Evolutionary conservation across 805 yeast genomes (phyloP).

Genomic region (Kodamaea laetipori): DNA sequence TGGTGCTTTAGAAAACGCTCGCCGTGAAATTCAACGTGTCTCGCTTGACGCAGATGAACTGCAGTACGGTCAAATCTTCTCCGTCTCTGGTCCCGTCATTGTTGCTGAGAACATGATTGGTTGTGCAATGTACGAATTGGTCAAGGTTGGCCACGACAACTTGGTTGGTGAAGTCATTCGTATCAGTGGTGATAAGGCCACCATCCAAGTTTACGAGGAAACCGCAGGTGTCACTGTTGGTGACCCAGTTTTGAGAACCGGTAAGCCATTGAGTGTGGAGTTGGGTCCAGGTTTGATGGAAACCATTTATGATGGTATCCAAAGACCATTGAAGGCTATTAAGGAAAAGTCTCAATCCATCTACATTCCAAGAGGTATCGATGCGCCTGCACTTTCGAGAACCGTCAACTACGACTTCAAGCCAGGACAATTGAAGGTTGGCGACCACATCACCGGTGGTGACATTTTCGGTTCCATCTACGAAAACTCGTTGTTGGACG

Average conservation of each 20-base stretch:
- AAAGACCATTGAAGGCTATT: conserved; percentile 95
- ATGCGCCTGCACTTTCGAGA: conserved; percentile 93
- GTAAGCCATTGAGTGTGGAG: conserved; percentile 98
- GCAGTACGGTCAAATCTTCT: conserved; percentile 84
- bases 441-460: conserved; percentile 98
- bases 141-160: conserved; percentile 94
- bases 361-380: conserved; percentile 98
- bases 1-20: conserved; percentile 96
- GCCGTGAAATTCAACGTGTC: conserved; percentile 86
- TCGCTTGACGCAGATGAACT: conserved; percentile 70
- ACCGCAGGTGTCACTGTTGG: conserved; percentile 99
- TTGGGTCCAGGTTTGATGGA: conserved; percentile 99
- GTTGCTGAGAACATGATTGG: conserved; percentile 99
- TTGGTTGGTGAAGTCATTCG: conserved; percentile 98
- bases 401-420: conserved; percentile 79
- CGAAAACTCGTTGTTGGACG: conserved; percentile 89
- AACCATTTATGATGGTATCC: conserved; percentile 98
- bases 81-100: conserved; percentile 97
- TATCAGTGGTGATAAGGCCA: conserved; percentile 94
- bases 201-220: conserved; percentile 98
- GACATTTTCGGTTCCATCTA: conserved; percentile 92
- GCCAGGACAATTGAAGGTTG: conserved; percentile 78
- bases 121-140: conserved; percentile 99
- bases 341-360: conserved; percentile 85
- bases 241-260: conserved; percentile 97